Conservation (phyloP, 345 rosid genomes). For the Sapria himalayana region DNA sequence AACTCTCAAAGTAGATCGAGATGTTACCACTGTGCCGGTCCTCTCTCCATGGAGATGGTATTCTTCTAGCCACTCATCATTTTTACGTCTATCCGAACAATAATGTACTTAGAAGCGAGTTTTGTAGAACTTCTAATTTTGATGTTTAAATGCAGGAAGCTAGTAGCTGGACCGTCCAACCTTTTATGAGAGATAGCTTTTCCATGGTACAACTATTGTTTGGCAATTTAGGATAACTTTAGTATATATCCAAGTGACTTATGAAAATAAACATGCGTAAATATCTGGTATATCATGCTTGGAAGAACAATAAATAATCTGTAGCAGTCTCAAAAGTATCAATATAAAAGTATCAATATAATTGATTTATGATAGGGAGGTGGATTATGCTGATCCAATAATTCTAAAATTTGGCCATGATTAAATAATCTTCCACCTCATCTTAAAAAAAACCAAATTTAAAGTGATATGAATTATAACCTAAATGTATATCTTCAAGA, state of each 20-base stretch:
- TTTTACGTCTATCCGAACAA: too few relatives aligned
- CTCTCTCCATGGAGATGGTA: conserved; percentile 66
- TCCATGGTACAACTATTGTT: conserved; percentile 39
- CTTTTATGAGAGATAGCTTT: conserved; percentile 74
- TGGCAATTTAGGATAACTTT: too few relatives aligned
- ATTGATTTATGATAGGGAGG: background rate
- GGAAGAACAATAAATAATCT: background rate
- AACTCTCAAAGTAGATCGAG: conserved; percentile 12
- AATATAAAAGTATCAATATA: background rate
- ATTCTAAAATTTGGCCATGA: too few relatives aligned
- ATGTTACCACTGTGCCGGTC: conserved; percentile 89
- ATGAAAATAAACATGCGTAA: too few relatives aligned
- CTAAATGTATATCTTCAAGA: too few relatives aligned
- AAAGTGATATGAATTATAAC: too few relatives aligned
- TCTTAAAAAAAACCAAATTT: too few relatives aligned
- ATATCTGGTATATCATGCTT: background rate
- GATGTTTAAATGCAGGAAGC: conserved; percentile 38
- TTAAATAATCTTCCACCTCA: too few relatives aligned
- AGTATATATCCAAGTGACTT: too few relatives aligned
- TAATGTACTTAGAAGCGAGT: too few relatives aligned
- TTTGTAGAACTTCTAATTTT: background rate
- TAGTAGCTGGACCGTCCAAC: conserved; percentile 60
- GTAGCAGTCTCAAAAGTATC: background rate
- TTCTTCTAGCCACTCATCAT: background rate
- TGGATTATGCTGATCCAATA: background rate